A percentile compares a stretch with the other conserved stretches of the same genome.
Evolutionary conservation across 257 asterid species (phyloP).

Genomic region (Mentha longifolia): DNA sequence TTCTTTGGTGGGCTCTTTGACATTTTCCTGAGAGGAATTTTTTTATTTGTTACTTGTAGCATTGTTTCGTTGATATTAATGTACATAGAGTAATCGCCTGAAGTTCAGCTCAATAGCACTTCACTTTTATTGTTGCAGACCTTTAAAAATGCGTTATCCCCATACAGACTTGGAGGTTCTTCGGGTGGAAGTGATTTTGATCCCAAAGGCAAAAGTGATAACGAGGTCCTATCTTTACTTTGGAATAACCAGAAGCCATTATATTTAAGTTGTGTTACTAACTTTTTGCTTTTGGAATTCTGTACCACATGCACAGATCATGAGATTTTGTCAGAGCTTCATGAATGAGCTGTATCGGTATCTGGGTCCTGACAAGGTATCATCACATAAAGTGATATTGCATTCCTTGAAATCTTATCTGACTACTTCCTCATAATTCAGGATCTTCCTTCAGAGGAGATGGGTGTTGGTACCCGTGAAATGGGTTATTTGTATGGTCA

Average conservation of each 20-base stretch:
- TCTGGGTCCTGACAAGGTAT: constrained; percentile 96
- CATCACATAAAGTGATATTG: constrained; percentile 28
- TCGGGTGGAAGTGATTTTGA: constrained; percentile 99
- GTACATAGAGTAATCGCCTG: constrained; percentile 2
- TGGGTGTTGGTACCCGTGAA: constrained; percentile 98
- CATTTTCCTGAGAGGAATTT: constrained; percentile 10
- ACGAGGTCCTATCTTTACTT: constrained; percentile 62
- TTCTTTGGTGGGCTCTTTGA: not conserved
- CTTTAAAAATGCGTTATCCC: constrained; percentile 93
- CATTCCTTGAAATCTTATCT: constrained; percentile 25
- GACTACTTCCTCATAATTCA: constrained; percentile 39
- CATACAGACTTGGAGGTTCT: constrained; percentile 97
- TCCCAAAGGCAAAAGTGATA: constrained; percentile 89
- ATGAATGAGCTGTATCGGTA: constrained; percentile 95
- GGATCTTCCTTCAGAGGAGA: constrained; percentile 99
- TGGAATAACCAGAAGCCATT: constrained; percentile 23
- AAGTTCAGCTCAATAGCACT: constrained; percentile 33
- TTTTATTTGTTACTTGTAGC: not conserved
- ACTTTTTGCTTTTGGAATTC: constrained; percentile 30
- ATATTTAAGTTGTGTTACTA: constrained; percentile 31
- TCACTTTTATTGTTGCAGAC: constrained; percentile 62
- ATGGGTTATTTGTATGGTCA: constrained; percentile 98
- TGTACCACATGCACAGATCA: constrained; percentile 56
- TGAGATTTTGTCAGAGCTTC: constrained; percentile 98
- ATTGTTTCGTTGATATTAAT: not conserved